A percentile compares a stretch with the other conserved stretches of the same genome.
Evolutionary conservation across 2,329 filamentous ascomycete genomes (phyloP).

Genomic region (Ilyonectria mors-panacis): DNA sequence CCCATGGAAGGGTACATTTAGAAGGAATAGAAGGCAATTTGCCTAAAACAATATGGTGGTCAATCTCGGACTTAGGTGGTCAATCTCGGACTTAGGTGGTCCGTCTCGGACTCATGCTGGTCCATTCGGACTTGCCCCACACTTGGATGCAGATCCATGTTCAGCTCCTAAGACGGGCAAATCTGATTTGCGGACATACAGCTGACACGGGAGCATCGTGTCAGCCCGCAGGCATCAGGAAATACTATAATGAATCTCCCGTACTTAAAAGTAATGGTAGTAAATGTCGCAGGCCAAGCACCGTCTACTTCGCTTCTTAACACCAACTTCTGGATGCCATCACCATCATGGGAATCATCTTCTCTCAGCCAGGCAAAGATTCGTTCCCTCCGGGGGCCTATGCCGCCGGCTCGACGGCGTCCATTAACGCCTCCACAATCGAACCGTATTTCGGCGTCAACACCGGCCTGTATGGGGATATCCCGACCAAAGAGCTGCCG

Average conservation of each 20-base stretch:
- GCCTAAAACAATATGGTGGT: neutral
- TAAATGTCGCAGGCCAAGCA: neutral
- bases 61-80: neutral
- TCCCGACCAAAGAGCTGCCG: conserved; percentile 26
- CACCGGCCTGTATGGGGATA: conserved; percentile 31
- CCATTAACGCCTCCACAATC: conserved; percentile 36
- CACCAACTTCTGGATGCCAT: neutral
- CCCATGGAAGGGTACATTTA: conserved; percentile 19
- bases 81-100: neutral
- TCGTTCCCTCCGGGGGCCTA: conserved; percentile 25
- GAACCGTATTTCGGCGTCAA: conserved; percentile 41
- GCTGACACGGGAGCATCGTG: neutral
- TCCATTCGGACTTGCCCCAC: conserved; percentile 1
- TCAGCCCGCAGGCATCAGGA: neutral
- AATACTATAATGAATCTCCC: neutral
- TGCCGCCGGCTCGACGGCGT: conserved; percentile 13
- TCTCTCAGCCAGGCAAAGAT: conserved; percentile 31
- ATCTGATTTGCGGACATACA: conserved; percentile 12
- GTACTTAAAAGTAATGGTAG: neutral
- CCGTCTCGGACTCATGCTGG: neutral
- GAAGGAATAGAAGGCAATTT: neutral
- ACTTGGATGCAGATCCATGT: conserved; percentile 7
- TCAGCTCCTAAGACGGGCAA: neutral
- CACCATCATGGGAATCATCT: conserved; percentile 35
- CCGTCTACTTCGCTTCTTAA: neutral